These are phyloP conservation scores for Saccharomycopsis crataegensis DNA, from an alignment of 1,139 yeast genomes.

Conservation along the genomic window DNA sequence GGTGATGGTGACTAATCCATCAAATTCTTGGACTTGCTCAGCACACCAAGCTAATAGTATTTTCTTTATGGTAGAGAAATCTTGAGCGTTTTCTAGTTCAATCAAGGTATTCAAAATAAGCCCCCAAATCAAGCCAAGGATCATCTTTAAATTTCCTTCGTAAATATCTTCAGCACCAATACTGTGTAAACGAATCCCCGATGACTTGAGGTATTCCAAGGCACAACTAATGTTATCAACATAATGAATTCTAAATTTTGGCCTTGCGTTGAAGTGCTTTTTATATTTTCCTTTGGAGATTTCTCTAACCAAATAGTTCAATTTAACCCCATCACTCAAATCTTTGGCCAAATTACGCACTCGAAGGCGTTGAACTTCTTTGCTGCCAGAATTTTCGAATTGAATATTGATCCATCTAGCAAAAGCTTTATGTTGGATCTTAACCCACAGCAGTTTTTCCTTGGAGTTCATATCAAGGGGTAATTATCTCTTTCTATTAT, in stretches of 20 bases:
- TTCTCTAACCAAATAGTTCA: slow-evolving; percentile 33
- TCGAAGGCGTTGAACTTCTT: slow-evolving; percentile 11
- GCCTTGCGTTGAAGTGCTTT: slow-evolving; percentile 37
- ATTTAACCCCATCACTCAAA: slow-evolving; percentile 36
- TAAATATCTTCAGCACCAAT: slow-evolving; percentile 65
- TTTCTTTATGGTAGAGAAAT: slow-evolving; percentile 34
- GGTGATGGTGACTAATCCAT: slow-evolving; percentile 31
- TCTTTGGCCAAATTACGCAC: slow-evolving; percentile 27
- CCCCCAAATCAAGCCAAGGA: slow-evolving; percentile 63
- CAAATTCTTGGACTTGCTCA: slow-evolving; percentile 29
- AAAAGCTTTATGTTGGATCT: slow-evolving; percentile 40
- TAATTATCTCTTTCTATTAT: no score
- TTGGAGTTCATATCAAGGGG: no score
- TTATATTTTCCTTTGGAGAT: slow-evolving; percentile 26
- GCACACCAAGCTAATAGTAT: slow-evolving; percentile 39
- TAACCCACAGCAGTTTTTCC: slow-evolving; percentile 31
- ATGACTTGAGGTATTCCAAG: slow-evolving; percentile 45
- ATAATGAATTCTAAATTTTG: slow-evolving; percentile 50
- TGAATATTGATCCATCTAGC: slow-evolving; percentile 40
- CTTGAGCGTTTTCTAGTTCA: slow-evolving; percentile 31
- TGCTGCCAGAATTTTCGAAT: slow-evolving; percentile 23
- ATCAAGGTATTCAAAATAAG: slow-evolving; percentile 43
- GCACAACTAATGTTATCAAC: slow-evolving; percentile 55
- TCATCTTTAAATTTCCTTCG: slow-evolving; percentile 55
- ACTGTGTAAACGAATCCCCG: slow-evolving; percentile 44